Evolutionary conservation across 2,329 filamentous ascomycete species (phyloP), one percentile per base, ranked within the genome.

Genomic region (Cercospora citrullina): DNA sequence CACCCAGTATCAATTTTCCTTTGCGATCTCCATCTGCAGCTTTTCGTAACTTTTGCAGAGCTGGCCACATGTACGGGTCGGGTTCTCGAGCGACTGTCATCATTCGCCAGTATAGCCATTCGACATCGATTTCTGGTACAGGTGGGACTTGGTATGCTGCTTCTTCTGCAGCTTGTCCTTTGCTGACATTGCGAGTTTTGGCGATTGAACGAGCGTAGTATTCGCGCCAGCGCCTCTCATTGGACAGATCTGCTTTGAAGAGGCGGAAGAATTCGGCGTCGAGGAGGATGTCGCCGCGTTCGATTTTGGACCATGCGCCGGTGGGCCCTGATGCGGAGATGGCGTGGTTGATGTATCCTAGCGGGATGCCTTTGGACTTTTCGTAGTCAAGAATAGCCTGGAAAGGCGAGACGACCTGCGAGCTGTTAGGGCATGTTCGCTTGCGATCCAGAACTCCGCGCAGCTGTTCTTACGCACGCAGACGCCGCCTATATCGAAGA

Each of bases 401-500:
- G 76, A 99, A 94, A 9, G 95, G 95, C 1, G 93, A 97, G 26
- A 91, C 84, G 64, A 97, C 93, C 94, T 96, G 72, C 8, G 23
- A 26, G 23, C 4, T 53, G 23, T 67, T 21, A 62, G 64, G 28
- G 6, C 4, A 26, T 28, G 12, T n/a, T 30, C 30, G 21, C 14
- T 55, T 30, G 45, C 45, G 36, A 26, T 28, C 16, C n/a, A 31
- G 14, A 14, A 53, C 12, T 23, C 26, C 16, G 16, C 26, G 31
- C 30, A 33, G 39, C 14, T 39, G 18, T 63, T 68, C 55, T 63
- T 69, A 89, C 92, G 85, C 90, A 97, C 94, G 85, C 93, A 96
- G 74, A 99, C 95, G 70, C 95, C 95, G 45, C 95, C 95, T 73
- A 99, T 95, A 80, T 99, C 95, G 79, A 98, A 98, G 23, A 99